Percentiles rank a stretch among this genome's conserved stretches.
phyloP scores from a whole-genome alignment of 2,329 filamentous ascomycete genomes.

The Aspergillus candidus region DNA sequence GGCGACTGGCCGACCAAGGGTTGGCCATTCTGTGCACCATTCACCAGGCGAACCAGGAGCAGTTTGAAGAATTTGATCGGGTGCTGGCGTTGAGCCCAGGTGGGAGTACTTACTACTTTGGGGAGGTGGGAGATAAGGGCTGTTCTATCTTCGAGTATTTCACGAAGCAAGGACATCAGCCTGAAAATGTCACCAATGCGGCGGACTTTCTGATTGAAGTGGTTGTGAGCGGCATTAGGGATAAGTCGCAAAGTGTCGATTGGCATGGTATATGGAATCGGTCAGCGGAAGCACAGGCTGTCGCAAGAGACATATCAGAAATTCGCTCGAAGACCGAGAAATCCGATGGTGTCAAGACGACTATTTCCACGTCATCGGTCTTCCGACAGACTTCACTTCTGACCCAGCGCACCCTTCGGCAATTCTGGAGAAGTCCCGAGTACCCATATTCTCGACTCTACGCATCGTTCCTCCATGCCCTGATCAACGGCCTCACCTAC shows the following conservation, averaged over 20 bases:
- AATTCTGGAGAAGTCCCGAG: conserved; percentile 66
- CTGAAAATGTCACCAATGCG: conserved; percentile 55
- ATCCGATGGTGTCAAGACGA: conserved; percentile 14
- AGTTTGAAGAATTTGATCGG: conserved; percentile 59
- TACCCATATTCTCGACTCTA: conserved; percentile 71
- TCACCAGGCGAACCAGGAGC: conserved; percentile 59
- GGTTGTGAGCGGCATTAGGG: conserved; percentile 48
- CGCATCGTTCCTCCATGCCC: conserved; percentile 57
- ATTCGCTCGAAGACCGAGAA: conserved; percentile 47
- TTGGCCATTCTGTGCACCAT: conserved; percentile 65
- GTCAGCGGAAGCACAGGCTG: conserved; percentile 51
- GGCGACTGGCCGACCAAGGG: conserved; percentile 56
- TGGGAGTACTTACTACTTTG: conserved; percentile 63
- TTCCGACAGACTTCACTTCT: conserved; percentile 57
- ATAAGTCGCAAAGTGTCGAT: conserved; percentile 47
- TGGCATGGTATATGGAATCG: conserved; percentile 65
- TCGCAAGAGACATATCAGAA: conserved; percentile 57
- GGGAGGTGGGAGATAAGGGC: conserved; percentile 58
- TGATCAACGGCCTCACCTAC: conserved; percentile 71
- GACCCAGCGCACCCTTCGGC: conserved; percentile 61
- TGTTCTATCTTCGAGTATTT: conserved; percentile 60
- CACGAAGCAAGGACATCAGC: conserved; percentile 52
- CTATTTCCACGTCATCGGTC: conserved; percentile 38
- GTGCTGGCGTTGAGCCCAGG: conserved; percentile 60
- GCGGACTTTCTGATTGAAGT: conserved; percentile 58